Base-by-base conservation (phyloP, 1,284 basidiomycete species). In the Malassezia brasiliensis region DNA sequence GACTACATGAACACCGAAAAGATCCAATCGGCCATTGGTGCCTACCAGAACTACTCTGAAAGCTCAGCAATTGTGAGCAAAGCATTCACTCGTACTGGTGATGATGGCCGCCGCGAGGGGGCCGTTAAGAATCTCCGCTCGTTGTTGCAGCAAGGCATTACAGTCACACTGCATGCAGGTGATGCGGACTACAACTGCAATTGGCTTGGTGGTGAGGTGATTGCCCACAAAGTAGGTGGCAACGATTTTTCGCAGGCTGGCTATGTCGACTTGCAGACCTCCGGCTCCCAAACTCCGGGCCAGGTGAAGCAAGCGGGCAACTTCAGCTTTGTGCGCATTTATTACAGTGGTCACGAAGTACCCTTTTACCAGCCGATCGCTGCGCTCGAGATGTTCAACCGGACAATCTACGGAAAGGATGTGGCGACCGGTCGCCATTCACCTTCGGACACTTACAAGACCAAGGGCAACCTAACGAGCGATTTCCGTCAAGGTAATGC, bases 181-280 rank as follows among this genome's bases (percentile, higher is more conserved):
- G 64, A 66, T 31, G 66, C 66, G 30, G 66, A 66, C 48, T 66
- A 64, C 60, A 65, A 65, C 35, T 66, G 65, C 56, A 66, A 66
- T 42, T 66, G 56, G 56, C 22, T 66, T 2, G 66, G 66, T 9
- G 56, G 50, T 17, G 47, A 63, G 31, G 53, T 53, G 20, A 50
- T 65, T 12, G 60, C 66, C 19, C 53, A 65, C 30, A 47, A 56
- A 28, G 57, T 66, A 6, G 35, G 48, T 9, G 59, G 58, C 49
- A 20, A 47, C n/a, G 57, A 56, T 17, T 66, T 62, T 34, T 20
- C 45, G 8, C 22, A 47, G 22, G 60, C 66, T 22, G 66, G 66
- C 20, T 68, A 61, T 44, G 36, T 46, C 25, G 51, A 62, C 47
- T 42, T 68, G 7, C 15, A 52, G 22, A 57, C 57, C 10, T 38